A percentile compares a stretch with the other conserved stretches of the same genome.
phyloP scores from a whole-genome alignment of 2,329 filamentous ascomycete genomes.

The Stylonectria norvegica region DNA sequence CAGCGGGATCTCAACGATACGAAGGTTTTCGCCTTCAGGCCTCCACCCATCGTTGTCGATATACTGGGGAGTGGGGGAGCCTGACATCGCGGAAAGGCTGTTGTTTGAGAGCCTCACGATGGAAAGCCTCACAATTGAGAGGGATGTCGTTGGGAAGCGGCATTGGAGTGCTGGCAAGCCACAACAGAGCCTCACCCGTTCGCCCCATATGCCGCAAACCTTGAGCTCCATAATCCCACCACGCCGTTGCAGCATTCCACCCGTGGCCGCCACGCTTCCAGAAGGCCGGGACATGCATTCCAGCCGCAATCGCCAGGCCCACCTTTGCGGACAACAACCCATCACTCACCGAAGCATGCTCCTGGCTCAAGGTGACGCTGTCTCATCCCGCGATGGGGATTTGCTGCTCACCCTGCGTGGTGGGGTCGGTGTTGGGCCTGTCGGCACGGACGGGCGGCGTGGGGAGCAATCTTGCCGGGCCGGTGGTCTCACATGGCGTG shows the following conservation, averaged over 20 bases:
- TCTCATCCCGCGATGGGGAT: neutral
- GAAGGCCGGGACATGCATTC: conserved; percentile 2
- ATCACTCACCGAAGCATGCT: neutral
- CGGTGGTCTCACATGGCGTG: conserved; percentile 4
- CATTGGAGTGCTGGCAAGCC: too few species aligned
- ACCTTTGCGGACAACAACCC: neutral
- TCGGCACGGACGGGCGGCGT: conserved; percentile 1
- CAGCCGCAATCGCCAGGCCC: neutral
- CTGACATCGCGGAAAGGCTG: too few species aligned
- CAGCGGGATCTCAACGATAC: too few species aligned
- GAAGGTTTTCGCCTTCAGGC: too few species aligned
- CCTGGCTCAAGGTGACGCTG: conserved; percentile 1
- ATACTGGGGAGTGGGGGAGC: too few species aligned
- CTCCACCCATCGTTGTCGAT: too few species aligned
- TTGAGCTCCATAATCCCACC: conserved; percentile 13
- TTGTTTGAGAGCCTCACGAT: too few species aligned
- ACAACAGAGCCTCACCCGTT: conserved; percentile 7
- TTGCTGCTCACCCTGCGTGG: neutral
- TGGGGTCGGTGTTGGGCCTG: conserved; percentile 1
- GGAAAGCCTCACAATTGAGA: too few species aligned
- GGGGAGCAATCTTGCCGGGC: conserved; percentile 3
- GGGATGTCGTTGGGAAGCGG: too few species aligned
- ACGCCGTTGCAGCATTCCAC: conserved; percentile 14
- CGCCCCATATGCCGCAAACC: conserved; percentile 5
- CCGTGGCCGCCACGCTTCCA: conserved; percentile 3